Conservation (phyloP, 805 yeast genomes). For the Yarrowia keelungensis region DNA sequence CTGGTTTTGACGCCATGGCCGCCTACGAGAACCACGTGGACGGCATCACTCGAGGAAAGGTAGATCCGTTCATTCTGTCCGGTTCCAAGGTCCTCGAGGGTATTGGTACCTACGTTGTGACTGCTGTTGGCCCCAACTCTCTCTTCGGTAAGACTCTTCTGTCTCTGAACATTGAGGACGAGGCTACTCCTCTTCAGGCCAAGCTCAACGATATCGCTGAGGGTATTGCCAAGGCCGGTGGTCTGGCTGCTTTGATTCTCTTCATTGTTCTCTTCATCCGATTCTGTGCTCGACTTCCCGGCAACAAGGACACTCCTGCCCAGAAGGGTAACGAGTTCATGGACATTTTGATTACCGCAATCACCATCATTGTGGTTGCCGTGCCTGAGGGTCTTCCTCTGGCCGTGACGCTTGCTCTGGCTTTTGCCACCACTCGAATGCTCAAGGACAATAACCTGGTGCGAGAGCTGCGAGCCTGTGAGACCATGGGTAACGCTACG, state of each 20-base stretch:
- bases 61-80: conserved; percentile 87
- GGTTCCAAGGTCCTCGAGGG: conserved; percentile 91
- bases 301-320: conserved; percentile 60
- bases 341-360: conserved; percentile 86
- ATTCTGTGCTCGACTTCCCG: conserved; percentile 68
- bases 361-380: conserved; percentile 94
- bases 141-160: conserved; percentile 91
- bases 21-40: conserved; percentile 47
- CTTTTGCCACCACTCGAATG: conserved; percentile 98
- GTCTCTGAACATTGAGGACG: conserved; percentile 75
- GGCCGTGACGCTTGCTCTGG: conserved; percentile 95
- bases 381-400: conserved; percentile 99
- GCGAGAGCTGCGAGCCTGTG: conserved; percentile 92
- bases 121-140: conserved; percentile 90
- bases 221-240: conserved; percentile 94
- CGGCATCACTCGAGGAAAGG: conserved; percentile 50
- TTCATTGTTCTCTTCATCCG: conserved; percentile 81
- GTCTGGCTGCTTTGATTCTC: conserved; percentile 80
- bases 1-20: conserved; percentile 56
- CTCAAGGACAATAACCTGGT: conserved; percentile 94
- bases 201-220: conserved; percentile 84
- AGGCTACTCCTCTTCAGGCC: conserved; percentile 86
- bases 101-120: conserved; percentile 80
- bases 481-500: conserved; percentile 98
- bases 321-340: conserved; percentile 84